Evolutionary conservation across 805 yeast genomes (phyloP).

Genomic region (Yarrowia deformans): DNA sequence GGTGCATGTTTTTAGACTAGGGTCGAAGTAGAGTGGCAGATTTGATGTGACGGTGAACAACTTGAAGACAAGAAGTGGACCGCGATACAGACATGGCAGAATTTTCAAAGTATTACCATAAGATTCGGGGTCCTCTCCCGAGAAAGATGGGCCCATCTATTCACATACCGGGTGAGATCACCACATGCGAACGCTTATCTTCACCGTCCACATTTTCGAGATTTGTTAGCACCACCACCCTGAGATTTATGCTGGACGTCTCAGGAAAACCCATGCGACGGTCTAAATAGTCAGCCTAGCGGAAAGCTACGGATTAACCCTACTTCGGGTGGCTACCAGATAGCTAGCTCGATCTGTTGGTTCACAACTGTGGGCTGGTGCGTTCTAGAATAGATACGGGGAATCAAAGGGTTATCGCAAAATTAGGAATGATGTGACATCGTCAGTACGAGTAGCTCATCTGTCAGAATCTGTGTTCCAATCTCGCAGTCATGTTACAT

Average conservation of each 20-base stretch:
- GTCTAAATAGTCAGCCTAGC: not conserved
- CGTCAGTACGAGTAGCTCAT: too few species aligned
- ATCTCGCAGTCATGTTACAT: not conserved
- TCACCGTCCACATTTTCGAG: not conserved
- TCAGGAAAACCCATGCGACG: slow-evolving; percentile 23
- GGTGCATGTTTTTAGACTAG: not conserved
- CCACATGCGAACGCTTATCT: not conserved
- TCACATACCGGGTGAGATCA: not conserved
- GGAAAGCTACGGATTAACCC: slow-evolving; percentile 5
- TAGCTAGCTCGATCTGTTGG: not conserved
- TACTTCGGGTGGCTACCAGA: not conserved
- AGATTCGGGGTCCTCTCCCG: not conserved
- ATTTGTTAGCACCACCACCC: slow-evolving; percentile 6
- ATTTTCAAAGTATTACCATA: not conserved
- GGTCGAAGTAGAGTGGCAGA: too few species aligned
- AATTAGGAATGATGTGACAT: too few species aligned
- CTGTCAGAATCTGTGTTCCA: too few species aligned
- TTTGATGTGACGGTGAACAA: too few species aligned
- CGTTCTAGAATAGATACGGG: not conserved
- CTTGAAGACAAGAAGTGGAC: too few species aligned
- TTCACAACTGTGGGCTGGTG: not conserved
- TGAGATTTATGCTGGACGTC: not conserved
- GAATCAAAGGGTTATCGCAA: too few species aligned
- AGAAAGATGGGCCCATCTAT: not conserved
- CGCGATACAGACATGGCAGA: not conserved